These are phyloP conservation scores for Globisporangium yorkense DNA, from an alignment of 352 stramenopile genomes.

Conservation along the genomic window DNA sequence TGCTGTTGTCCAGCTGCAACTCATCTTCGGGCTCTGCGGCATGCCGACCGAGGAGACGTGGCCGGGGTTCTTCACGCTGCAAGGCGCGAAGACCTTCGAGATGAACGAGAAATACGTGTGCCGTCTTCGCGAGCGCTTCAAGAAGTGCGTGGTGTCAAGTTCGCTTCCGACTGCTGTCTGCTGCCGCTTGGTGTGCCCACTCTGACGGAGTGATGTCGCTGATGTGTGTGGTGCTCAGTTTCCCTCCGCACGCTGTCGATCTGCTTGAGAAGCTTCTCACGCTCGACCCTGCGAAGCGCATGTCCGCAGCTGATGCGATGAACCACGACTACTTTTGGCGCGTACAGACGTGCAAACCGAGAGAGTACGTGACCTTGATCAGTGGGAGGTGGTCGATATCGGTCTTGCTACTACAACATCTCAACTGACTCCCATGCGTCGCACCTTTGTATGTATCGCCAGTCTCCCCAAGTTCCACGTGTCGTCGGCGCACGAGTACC, in stretches of 20 bases:
- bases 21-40: slow-evolving; percentile 75
- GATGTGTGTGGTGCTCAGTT: slow-evolving; percentile 23
- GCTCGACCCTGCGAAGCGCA: slow-evolving; percentile 91
- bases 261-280: slow-evolving; percentile 92
- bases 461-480: slow-evolving; percentile 85
- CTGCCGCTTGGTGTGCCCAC: not conserved
- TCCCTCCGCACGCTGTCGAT: slow-evolving; percentile 79
- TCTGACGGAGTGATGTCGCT: too few species aligned
- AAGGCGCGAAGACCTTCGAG: slow-evolving; percentile 56
- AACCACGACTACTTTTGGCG: slow-evolving; percentile 97
- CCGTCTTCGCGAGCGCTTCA: slow-evolving; percentile 67
- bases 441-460: not conserved
- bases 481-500: slow-evolving; percentile 79
- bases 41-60: slow-evolving; percentile 78
- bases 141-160: slow-evolving; percentile 40
- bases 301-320: slow-evolving; percentile 93
- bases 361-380: slow-evolving; percentile 48
- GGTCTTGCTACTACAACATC: too few species aligned
- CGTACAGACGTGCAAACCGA: slow-evolving; percentile 75
- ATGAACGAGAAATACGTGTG: slow-evolving; percentile 78
- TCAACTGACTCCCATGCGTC: not conserved
- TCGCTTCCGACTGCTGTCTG: not conserved
- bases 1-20: slow-evolving; percentile 46
- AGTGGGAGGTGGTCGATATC: not conserved
- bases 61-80: slow-evolving; percentile 72